Percentiles rank a stretch among this genome's conserved stretches.
phyloP scores from a whole-genome alignment of 108 stramenopile species.

The Cyclotella sp. region DNA sequence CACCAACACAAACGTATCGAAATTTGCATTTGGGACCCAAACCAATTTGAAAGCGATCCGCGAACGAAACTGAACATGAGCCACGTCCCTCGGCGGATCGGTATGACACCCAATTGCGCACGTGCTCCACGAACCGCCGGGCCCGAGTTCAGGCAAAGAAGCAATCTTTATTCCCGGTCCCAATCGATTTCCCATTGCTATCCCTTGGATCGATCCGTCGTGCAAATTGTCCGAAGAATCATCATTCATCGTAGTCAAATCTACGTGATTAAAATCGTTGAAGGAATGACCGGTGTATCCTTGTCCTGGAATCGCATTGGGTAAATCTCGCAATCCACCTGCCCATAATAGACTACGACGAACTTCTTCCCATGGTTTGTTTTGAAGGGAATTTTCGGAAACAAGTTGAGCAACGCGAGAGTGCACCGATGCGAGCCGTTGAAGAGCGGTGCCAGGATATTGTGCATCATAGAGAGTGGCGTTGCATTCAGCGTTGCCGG shows the following conservation, averaged over 20 bases:
- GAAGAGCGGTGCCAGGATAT: conserved; percentile 87
- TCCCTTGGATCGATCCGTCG: conserved; percentile 78
- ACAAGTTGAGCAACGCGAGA: conserved; percentile 63
- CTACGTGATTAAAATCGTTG: conserved; percentile 93
- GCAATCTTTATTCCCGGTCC: conserved; percentile 87
- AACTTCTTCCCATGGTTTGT: conserved; percentile 77
- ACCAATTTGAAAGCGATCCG: conserved; percentile 91
- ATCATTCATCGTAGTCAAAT: conserved; percentile 88
- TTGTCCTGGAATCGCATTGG: conserved; percentile 73
- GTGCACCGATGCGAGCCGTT: conserved; percentile 67
- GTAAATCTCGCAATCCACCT: conserved; percentile 83
- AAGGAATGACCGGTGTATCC: conserved; percentile 94
- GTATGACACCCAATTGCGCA: conserved; percentile 84
- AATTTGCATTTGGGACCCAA: conserved; percentile 86
- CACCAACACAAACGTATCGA: conserved; percentile 86
- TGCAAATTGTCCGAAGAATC: conserved; percentile 75
- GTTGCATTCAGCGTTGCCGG: not conserved
- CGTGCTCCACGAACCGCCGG: conserved; percentile 90
- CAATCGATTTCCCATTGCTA: conserved; percentile 80
- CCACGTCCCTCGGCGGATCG: conserved; percentile 90
- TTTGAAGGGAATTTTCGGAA: conserved; percentile 50
- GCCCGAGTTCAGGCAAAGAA: conserved; percentile 82
- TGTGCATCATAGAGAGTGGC: conserved; percentile 50
- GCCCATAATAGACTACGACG: conserved; percentile 90
- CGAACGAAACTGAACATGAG: conserved; percentile 89